Evolutionary conservation across 2,329 filamentous ascomycete genomes (phyloP).

Genomic region (Monosporascus sp.): DNA sequence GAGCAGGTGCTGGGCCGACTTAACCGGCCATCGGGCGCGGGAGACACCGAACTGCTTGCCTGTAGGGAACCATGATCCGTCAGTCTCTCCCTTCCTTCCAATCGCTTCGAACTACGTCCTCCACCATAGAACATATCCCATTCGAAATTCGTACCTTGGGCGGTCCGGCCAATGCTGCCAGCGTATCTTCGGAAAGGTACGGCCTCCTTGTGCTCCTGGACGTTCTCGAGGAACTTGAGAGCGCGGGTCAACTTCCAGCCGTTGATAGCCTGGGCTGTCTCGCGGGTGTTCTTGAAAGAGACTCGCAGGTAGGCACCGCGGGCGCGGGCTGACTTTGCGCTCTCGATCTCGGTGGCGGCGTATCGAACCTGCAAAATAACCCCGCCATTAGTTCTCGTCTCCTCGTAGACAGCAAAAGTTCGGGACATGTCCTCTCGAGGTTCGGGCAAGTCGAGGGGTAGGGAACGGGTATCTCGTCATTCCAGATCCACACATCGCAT

Average conservation of each 20-base stretch:
- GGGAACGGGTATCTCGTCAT: neutral
- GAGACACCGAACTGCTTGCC: constrained; percentile 99
- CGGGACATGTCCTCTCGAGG: neutral
- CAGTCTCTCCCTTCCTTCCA: constrained; percentile 9
- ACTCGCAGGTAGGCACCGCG: constrained; percentile 98
- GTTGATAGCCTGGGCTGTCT: constrained; percentile 99
- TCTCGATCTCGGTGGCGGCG: constrained; percentile 82
- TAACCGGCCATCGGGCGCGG: constrained; percentile 97
- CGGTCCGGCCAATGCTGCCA: constrained; percentile 88
- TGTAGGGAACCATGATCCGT: constrained; percentile 32
- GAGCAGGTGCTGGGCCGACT: constrained; percentile 97
- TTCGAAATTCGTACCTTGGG: constrained; percentile 75
- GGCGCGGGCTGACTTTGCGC: constrained; percentile 92
- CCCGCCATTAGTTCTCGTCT: constrained; percentile 12
- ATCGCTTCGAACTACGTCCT: neutral
- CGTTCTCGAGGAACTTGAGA: constrained; percentile 95
- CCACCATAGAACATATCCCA: neutral
- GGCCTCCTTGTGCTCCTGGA: constrained; percentile 93
- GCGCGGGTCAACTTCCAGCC: constrained; percentile 97
- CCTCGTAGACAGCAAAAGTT: neutral
- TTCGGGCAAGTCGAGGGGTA: neutral
- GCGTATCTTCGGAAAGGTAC: constrained; percentile 98
- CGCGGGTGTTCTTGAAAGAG: constrained; percentile 99
- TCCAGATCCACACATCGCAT: constrained; percentile 3
- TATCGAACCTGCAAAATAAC: constrained; percentile 71